A percentile compares a stretch with the other conserved stretches of the same genome.
These are phyloP conservation scores for Nitzschia inconspicua DNA, from an alignment of 108 stramenopile genomes.

Conservation along the genomic window DNA sequence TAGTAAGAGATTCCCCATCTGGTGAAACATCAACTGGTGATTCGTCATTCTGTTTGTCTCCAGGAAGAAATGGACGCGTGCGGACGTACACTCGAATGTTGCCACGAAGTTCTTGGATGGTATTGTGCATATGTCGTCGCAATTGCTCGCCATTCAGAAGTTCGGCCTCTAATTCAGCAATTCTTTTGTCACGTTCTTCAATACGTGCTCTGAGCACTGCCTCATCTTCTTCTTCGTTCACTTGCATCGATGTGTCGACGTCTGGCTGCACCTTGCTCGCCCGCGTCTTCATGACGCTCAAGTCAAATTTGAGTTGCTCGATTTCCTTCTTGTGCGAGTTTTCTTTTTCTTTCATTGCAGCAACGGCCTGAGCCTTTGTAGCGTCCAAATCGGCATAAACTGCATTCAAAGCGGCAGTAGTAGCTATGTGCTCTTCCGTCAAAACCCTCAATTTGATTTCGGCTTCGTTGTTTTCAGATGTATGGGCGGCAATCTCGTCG, in stretches of 20 bases:
- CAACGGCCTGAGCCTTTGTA: constrained; percentile 71
- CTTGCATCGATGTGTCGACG: constrained; percentile 17
- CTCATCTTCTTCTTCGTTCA: constrained; percentile 67
- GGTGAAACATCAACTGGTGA: constrained; percentile 46
- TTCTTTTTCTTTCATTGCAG: constrained; percentile 59
- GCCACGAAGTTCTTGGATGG: constrained; percentile 93
- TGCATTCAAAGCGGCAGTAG: constrained; percentile 84
- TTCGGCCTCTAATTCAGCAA: constrained; percentile 76
- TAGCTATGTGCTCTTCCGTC: constrained; percentile 82
- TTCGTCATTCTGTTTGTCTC: constrained; percentile 49
- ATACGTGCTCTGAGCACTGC: constrained; percentile 86
- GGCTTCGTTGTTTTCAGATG: constrained; percentile 76
- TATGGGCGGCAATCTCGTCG: constrained; percentile 62
- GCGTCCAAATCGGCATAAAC: constrained; percentile 80
- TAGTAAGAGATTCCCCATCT: constrained; percentile 53
- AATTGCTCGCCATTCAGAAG: constrained; percentile 83
- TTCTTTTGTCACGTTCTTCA: constrained; percentile 77
- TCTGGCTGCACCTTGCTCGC: constrained; percentile 58
- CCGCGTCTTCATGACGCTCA: constrained; percentile 82
- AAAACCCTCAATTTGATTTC: constrained; percentile 81
- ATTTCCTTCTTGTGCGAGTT: constrained; percentile 63
- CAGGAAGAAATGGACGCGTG: constrained; percentile 89
- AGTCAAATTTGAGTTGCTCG: constrained; percentile 74
- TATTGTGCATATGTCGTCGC: constrained; percentile 88
- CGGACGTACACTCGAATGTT: constrained; percentile 95